Conservation (phyloP, 2,329 filamentous ascomycete species). For the Neospermospora avenae region DNA sequence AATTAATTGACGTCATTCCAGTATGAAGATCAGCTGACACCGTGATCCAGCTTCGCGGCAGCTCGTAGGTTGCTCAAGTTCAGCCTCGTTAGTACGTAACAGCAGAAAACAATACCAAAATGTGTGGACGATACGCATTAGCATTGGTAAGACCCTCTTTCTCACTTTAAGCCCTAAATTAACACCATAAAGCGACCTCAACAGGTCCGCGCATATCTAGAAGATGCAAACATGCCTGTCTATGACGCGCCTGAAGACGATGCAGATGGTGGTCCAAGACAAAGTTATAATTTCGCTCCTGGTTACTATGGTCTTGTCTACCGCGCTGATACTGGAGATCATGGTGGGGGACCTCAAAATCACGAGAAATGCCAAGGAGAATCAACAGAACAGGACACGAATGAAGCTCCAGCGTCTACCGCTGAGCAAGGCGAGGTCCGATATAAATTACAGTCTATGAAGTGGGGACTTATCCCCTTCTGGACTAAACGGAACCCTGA, state of each 20-base stretch:
- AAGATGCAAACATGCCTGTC: conserved; percentile 70
- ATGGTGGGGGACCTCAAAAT: conserved; percentile 46
- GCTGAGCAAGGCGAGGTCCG: conserved; percentile 38
- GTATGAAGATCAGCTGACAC: background rate
- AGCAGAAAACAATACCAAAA: conserved; percentile 12
- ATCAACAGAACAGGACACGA: conserved; percentile 20
- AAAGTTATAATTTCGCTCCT: conserved; percentile 91
- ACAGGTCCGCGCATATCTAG: conserved; percentile 69
- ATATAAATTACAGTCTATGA: conserved; percentile 89
- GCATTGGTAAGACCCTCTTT: conserved; percentile 25
- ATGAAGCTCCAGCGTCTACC: conserved; percentile 21
- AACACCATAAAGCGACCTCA: conserved; percentile 60
- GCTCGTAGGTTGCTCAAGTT: background rate
- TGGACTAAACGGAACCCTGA: conserved; percentile 86
- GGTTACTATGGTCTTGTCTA: conserved; percentile 84
- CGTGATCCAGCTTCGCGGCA: too few species aligned
- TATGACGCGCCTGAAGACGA: conserved; percentile 71
- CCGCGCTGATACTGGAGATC: conserved; percentile 66
- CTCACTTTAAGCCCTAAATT: background rate
- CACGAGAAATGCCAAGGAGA: conserved; percentile 28
- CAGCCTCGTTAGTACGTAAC: background rate
- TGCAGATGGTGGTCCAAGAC: conserved; percentile 52
- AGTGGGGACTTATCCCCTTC: conserved; percentile 91
- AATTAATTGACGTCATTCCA: background rate
- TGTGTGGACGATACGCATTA: conserved; percentile 36